Evolutionary conservation across 1,284 basidiomycete genomes (phyloP), one percentile per base, ranked within the genome.

Genomic region (Agaricales sp.): DNA sequence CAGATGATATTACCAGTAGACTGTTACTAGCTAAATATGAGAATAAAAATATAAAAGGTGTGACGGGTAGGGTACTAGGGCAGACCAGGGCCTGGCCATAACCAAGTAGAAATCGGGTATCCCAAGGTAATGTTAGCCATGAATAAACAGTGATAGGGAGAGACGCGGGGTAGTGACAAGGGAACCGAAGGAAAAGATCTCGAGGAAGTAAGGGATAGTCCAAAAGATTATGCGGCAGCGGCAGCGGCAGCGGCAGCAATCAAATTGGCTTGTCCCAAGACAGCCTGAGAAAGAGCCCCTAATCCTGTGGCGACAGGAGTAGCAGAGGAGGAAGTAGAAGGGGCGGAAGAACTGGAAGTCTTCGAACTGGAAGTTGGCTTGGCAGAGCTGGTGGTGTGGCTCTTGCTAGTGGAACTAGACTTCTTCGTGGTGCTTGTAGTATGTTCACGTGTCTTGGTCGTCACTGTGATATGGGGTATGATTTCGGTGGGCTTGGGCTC

Each of bases 231-330:
- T n/a, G n/a, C n/a, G n/a, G n/a, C n/a, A n/a, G n/a, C n/a, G n/a
- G n/a, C n/a, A n/a, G 26, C 26, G 14, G 26, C 26, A 6, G 6
- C 26, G 14, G 26, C 26, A 30, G 14, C 6, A 30, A 30, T 41
- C 8, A 41, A 14, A 16, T 41, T 41, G 16, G 8, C 16, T 16
- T 11, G 16, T 8, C 39, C 39, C n/a, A 41, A 6, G 16, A 41
- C 13, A n/a, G 39, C 39, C 18, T 41, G 39, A 41, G 6, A 41
- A 18, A 58, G 23, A 67, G 57, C 23, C 63, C 58, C 12, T 57
- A 25, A 23, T 51, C 51, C 43, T 53, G 57, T 41, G 8, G 8
- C n/a, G 4, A 6, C 19, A 4, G 39, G 39, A 41, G 39, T 18
- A n/a, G 19, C 39, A 41, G 39, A 16, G 18, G 39, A 41, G 6